Conservation (phyloP, 805 yeast genomes). For the Jamesozyma lodderae region DNA sequence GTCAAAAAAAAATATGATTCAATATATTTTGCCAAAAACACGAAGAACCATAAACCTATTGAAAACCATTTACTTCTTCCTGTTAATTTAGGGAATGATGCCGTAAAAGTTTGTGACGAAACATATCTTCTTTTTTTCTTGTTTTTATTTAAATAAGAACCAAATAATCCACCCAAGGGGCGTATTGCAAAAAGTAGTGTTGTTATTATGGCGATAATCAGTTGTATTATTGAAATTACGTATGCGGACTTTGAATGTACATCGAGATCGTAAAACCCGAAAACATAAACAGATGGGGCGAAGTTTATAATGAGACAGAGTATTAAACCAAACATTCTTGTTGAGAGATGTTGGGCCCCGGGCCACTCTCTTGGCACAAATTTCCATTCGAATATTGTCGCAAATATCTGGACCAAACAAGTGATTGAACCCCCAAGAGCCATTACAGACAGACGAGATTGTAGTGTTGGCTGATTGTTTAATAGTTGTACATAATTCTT, state of each 20-base stretch:
- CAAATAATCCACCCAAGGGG: constrained; percentile 54
- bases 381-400: constrained; percentile 46
- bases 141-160: constrained; percentile 31
- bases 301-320: constrained; percentile 37
- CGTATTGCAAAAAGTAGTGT: constrained; percentile 49
- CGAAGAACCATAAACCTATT: constrained; percentile 57
- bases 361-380: constrained; percentile 69
- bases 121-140: constrained; percentile 34
- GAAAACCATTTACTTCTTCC: constrained; percentile 55
- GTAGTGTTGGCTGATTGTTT: constrained; percentile 53
- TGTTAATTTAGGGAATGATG: constrained; percentile 43
- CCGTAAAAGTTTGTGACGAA: constrained; percentile 51
- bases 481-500: constrained; percentile 41
- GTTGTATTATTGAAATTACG: constrained; percentile 44
- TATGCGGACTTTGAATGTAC: constrained; percentile 29
- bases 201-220: constrained; percentile 44
- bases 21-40: constrained; percentile 56
- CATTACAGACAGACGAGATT: constrained; percentile 47
- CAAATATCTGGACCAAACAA: constrained; percentile 45
- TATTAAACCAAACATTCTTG: constrained; percentile 38
- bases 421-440: constrained; percentile 63
- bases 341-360: constrained; percentile 53
- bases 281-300: constrained; percentile 47
- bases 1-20: constrained; percentile 78
- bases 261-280: constrained; percentile 29